Conservation (phyloP, 345 rosid genomes). For the Populus simonii region DNA sequence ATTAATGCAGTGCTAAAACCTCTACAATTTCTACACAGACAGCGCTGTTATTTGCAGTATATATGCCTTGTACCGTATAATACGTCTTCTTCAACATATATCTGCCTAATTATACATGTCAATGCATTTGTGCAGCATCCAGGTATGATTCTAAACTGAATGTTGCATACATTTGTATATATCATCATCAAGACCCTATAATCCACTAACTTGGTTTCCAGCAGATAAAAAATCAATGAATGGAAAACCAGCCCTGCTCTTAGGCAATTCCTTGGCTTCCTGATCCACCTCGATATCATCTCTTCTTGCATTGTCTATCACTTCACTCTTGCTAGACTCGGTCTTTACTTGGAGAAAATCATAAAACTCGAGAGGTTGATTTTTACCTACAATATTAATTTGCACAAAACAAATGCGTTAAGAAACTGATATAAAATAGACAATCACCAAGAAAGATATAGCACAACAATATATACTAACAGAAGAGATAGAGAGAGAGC, state of each 20-base stretch:
- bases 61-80: background rate
- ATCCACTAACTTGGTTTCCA: slow-evolving; percentile 15
- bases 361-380: slow-evolving; percentile 48
- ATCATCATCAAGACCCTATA: background rate
- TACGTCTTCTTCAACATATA: too few relatives aligned
- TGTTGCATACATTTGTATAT: background rate
- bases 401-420: background rate
- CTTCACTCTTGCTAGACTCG: slow-evolving; percentile 56
- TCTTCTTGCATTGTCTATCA: slow-evolving; percentile 39
- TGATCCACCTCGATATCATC: slow-evolving; percentile 55
- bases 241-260: slow-evolving; percentile 25
- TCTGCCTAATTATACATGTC: background rate
- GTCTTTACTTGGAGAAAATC: slow-evolving; percentile 68
- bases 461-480: too few relatives aligned
- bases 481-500: background rate
- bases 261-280: slow-evolving; percentile 25
- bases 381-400: slow-evolving; percentile 28
- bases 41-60: background rate
- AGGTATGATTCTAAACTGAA: background rate
- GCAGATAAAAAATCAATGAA: slow-evolving; percentile 65
- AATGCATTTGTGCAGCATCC: background rate
- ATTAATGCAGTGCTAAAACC: too few relatives aligned
- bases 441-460: too few relatives aligned
- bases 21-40: too few relatives aligned
- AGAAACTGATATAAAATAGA: background rate